These are phyloP conservation scores for Candida schatavii DNA, from an alignment of 805 yeast species.

Conservation along the genomic window DNA sequence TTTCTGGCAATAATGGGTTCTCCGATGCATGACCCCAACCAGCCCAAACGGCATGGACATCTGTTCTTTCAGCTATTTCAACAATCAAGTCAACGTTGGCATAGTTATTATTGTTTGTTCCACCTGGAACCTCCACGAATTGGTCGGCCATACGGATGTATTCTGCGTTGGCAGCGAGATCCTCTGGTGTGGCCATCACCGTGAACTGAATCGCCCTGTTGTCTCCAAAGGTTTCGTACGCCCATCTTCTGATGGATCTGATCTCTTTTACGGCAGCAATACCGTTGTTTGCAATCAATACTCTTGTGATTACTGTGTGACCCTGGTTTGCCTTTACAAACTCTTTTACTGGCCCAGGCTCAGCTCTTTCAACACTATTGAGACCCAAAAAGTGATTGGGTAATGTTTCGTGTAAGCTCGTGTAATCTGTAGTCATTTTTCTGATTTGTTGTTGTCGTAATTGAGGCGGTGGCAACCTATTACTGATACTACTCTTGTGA, in stretches of 20 bases:
- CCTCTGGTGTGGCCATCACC: constrained; percentile 99
- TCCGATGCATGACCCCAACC: constrained; percentile 99
- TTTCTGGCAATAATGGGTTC: constrained; percentile 92
- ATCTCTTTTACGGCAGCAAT: constrained; percentile 99
- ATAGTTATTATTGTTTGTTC: constrained; percentile 96
- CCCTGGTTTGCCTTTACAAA: constrained; percentile 86
- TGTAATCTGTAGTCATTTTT: constrained; percentile 18
- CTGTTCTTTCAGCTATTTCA: constrained; percentile 93
- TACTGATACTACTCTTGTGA: too few species aligned
- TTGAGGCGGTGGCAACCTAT: too few species aligned
- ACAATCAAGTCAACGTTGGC: constrained; percentile 98
- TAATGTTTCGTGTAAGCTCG: constrained; percentile 35
- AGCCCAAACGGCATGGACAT: constrained; percentile 99
- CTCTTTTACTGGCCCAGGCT: constrained; percentile 74
- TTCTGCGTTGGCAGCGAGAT: constrained; percentile 93
- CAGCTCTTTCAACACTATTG: constrained; percentile 73
- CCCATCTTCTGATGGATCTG: constrained; percentile 97
- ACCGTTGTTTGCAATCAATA: constrained; percentile 96
- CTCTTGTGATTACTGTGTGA: constrained; percentile 87
- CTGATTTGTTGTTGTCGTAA: constrained; percentile 1
- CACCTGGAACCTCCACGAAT: constrained; percentile 98
- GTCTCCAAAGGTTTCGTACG: constrained; percentile 97
- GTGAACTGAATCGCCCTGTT: constrained; percentile 92
- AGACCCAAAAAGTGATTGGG: constrained; percentile 80
- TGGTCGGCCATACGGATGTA: constrained; percentile 99